These are phyloP conservation scores for Chionographis japonica DNA, from an alignment of 106 monocot genomes.

Conservation along the genomic window DNA sequence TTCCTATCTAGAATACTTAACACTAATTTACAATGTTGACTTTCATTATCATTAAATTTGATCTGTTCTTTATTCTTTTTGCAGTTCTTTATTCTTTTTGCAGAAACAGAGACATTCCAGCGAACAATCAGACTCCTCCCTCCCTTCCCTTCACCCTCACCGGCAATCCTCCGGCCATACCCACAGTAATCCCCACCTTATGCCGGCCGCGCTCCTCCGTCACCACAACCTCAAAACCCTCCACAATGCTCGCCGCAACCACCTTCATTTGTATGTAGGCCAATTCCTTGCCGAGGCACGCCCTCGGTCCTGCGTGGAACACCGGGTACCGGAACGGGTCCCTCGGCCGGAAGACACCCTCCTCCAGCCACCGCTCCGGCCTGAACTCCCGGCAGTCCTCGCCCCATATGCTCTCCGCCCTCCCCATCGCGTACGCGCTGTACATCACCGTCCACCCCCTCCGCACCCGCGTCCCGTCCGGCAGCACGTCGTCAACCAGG, in stretches of 20 bases:
- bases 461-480: too few species aligned
- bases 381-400: slow-evolving; percentile 12
- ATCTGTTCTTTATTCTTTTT: too few species aligned
- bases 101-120: too few species aligned
- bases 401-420: slow-evolving; percentile 14
- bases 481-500: too few species aligned
- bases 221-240: slow-evolving; percentile 14
- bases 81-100: too few species aligned
- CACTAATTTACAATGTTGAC: too few species aligned
- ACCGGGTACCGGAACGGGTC: slow-evolving; percentile 1
- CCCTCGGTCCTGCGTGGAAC: slow-evolving; percentile 15
- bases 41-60: too few species aligned
- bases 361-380: slow-evolving; percentile 24
- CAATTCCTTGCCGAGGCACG: slow-evolving; percentile 16
- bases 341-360: slow-evolving; percentile 6
- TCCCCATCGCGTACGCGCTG: slow-evolving; percentile 21
- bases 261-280: slow-evolving; percentile 17
- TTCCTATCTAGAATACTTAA: too few species aligned
- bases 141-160: not conserved
- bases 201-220: slow-evolving; percentile 2
- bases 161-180: slow-evolving; percentile 3
- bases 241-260: slow-evolving; percentile 12
- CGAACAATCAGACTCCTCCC: too few species aligned
- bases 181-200: not conserved
- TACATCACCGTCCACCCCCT: slow-evolving; percentile 13